Conservation (phyloP, 2,329 filamentous ascomycete species). For the Scedosporium aurantiacum region DNA sequence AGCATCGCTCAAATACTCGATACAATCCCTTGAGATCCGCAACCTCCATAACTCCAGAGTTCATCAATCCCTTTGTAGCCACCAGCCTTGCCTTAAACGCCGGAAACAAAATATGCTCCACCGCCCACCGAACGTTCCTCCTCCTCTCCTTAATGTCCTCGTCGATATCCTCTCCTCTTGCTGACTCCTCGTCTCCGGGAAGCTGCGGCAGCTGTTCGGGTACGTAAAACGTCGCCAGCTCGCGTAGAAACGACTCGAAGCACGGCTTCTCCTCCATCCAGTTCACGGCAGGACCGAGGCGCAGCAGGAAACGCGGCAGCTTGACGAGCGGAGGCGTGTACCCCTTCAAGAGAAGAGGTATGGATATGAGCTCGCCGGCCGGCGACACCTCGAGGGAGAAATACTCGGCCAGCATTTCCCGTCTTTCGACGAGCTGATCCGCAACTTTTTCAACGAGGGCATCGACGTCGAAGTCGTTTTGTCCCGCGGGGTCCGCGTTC, state of each 20-base stretch:
- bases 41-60: constrained; percentile 67
- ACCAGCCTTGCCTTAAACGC: constrained; percentile 75
- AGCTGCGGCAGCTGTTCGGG: constrained; percentile 67
- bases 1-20: constrained; percentile 90
- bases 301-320: constrained; percentile 75
- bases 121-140: constrained; percentile 56
- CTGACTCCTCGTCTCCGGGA: constrained; percentile 21
- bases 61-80: constrained; percentile 67
- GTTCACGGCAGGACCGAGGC: constrained; percentile 76
- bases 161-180: constrained; percentile 28
- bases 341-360: constrained; percentile 79
- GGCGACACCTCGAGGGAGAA: constrained; percentile 77
- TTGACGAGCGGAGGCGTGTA: constrained; percentile 82
- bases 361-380: constrained; percentile 62
- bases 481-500: constrained; percentile 24
- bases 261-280: constrained; percentile 80
- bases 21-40: constrained; percentile 90
- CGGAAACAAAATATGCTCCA: constrained; percentile 85
- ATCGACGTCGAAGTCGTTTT: constrained; percentile 53
- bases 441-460: constrained; percentile 56
- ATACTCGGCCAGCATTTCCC: constrained; percentile 86
- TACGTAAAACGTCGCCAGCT: constrained; percentile 82
- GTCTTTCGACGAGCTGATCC: constrained; percentile 58
- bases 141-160: constrained; percentile 48
- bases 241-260: constrained; percentile 73